Percentiles rank a stretch among this genome's conserved stretches.
Conservation (phyloP, 768 basidiomycete genomes). For the Kwoniella newhampshirensis region DNA sequence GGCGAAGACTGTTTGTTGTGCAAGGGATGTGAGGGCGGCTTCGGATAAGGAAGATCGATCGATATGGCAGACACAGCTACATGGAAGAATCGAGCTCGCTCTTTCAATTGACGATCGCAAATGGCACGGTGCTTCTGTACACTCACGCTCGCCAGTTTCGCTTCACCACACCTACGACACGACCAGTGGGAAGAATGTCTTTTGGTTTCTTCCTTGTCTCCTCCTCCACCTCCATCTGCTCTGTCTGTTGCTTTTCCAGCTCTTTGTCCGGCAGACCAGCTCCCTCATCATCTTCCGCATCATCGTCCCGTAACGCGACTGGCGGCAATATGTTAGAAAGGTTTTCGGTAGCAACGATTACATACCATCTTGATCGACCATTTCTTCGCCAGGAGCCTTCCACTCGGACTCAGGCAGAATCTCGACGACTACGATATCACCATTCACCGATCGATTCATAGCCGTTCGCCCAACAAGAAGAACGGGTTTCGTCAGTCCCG, state of each 20-base stretch:
- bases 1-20: conserved; percentile 86
- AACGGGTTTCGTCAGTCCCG: conserved; percentile 71
- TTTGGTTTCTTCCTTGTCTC: conserved; percentile 46
- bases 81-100: neutral
- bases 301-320: conserved; percentile 83
- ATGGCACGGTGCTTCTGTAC: too few relatives aligned
- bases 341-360: neutral
- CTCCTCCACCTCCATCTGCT: conserved; percentile 46
- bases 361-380: conserved; percentile 85
- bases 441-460: conserved; percentile 93
- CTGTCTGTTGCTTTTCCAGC: conserved; percentile 49
- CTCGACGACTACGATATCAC: conserved; percentile 88
- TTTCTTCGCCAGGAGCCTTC: conserved; percentile 88
- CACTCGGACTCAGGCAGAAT: conserved; percentile 83
- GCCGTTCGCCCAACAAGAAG: conserved; percentile 83
- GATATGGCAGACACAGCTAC: conserved; percentile 89
- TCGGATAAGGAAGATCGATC: conserved; percentile 84
- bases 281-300: conserved; percentile 66
- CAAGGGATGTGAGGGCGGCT: conserved; percentile 66
- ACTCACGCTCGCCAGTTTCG: conserved; percentile 92
- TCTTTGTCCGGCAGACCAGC: conserved; percentile 56
- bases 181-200: conserved; percentile 86
- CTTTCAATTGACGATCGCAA: neutral
- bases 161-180: conserved; percentile 86
- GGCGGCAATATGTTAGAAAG: conserved; percentile 4